Base-by-base conservation (phyloP, 129 eudicot species). In the Pittosporum tobira region DNA sequence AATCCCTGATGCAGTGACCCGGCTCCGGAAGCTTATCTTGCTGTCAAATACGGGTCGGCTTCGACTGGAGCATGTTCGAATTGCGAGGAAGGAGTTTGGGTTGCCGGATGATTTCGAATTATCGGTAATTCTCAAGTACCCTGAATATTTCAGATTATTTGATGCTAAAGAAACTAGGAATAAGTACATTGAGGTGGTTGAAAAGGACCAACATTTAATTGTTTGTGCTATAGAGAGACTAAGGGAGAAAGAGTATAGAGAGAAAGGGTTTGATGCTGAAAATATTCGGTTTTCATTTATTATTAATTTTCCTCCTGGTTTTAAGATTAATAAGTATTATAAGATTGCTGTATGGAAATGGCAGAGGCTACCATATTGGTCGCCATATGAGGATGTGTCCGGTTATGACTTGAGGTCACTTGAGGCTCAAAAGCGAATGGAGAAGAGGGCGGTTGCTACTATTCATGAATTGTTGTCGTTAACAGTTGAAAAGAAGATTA, bases 311-410 rank as follows among this genome's bases (percentile, higher is more conserved):
- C 96, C 99, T 0, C 94, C 99, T 1, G 96, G 96, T 25, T 93
- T 83, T 40, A 93, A 77, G 82, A 75, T 77, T 7, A 79, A 80
- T 15, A 87, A 87, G 78, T 83, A 81, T 68, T 93, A 73, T 66
- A 93, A 77, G 73, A 84, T 81, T 59, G 96, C 91, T 13, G 70
- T 87, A 34, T 81, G 96, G 99, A 84, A 93, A 60, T 93, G 96
- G 96, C 99, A 93, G 70, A 54, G 94, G 71, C 67, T 87, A 54
- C 94, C 99, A 5, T 93, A 93, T 64, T 93, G 94, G 99, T 87
- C 94, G 8, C 99, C 99, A 0, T 93, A 93, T 24, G 99, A 87
- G 65, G 87, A 84, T 57, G 62, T 87, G 19, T 74, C 83, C 1
- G 94, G 94, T 19, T 81, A 80, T 49, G 94, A 84, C 57, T 63